Evolutionary conservation across 306 rosid species (phyloP).

Genomic region (Prunus armeniaca): DNA sequence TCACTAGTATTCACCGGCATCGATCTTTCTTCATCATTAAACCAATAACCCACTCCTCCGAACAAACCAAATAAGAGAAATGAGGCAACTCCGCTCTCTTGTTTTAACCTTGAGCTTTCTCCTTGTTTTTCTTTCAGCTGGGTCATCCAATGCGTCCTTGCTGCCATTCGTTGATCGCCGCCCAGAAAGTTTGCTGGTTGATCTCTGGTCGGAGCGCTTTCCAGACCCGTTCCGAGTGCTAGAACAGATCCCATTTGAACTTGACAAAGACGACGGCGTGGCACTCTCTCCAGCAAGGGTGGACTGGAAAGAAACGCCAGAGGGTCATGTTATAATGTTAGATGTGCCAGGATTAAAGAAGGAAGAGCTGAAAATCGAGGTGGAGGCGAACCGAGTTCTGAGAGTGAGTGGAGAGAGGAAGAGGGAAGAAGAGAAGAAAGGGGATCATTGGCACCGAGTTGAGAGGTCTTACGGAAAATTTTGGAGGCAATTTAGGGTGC

Average conservation of each 20-base stretch:
- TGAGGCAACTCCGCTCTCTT: constrained; percentile 25
- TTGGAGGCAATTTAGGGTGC: constrained; percentile 66
- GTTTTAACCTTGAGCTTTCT: constrained; percentile 14
- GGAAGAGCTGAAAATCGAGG: constrained; percentile 63
- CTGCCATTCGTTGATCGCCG: constrained; percentile 42
- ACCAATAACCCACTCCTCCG: neutral
- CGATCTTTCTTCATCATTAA: neutral
- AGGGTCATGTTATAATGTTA: constrained; percentile 53
- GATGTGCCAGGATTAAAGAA: constrained; percentile 61
- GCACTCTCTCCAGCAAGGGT: constrained; percentile 43
- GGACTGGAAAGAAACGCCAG: constrained; percentile 73
- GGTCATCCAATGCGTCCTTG: constrained; percentile 39
- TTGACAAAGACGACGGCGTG: constrained; percentile 34
- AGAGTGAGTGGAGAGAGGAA: constrained; percentile 70
- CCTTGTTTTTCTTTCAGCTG: constrained; percentile 20
- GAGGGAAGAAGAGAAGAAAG: constrained; percentile 50
- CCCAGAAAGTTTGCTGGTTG: constrained; percentile 31
- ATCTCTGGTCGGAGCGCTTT: constrained; percentile 35
- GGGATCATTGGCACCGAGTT: constrained; percentile 62
- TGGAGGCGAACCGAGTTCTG: constrained; percentile 49
- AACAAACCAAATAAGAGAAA: neutral
- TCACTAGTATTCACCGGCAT: neutral
- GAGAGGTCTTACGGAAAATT: constrained; percentile 64
- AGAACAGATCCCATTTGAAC: constrained; percentile 55
- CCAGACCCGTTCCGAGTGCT: constrained; percentile 52